Evolutionary conservation across 1,139 yeast genomes (phyloP).

Genomic region (Entelexis sorbosivorans): DNA sequence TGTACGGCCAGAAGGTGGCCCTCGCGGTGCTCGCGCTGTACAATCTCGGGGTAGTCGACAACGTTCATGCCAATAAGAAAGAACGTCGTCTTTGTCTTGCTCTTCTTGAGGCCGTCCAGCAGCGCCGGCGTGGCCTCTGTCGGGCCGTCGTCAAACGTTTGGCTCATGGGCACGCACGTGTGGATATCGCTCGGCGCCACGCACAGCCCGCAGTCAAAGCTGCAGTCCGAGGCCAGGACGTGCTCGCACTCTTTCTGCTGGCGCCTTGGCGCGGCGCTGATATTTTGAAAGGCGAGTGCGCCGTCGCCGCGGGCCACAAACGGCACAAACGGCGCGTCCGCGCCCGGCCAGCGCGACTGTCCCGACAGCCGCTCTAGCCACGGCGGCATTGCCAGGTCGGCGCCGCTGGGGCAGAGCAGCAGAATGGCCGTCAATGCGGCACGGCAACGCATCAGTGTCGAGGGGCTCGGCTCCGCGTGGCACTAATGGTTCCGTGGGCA

Average conservation of each 20-base stretch:
- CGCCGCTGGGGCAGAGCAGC: neutral
- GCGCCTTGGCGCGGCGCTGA: conserved; percentile 44
- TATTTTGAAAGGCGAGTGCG: conserved; percentile 41
- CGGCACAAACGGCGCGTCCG: conserved; percentile 77
- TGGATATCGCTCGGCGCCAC: conserved; percentile 64
- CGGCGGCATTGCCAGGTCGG: conserved; percentile 48
- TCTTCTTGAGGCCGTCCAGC: conserved; percentile 37
- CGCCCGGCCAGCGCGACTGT: conserved; percentile 52
- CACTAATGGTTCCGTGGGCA: no score
- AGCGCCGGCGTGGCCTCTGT: conserved; percentile 56
- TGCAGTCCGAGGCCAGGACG: conserved; percentile 44
- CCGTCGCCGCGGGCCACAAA: no score
- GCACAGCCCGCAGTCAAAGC: conserved; percentile 80
- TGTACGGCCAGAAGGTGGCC: conserved; percentile 84
- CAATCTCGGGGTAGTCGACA: conserved; percentile 63
- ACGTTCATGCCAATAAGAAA: conserved; percentile 78
- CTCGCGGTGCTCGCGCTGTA: conserved; percentile 41
- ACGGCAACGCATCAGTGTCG: neutral
- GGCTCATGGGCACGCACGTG: conserved; percentile 61
- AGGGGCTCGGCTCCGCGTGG: no score
- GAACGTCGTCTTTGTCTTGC: conserved; percentile 40
- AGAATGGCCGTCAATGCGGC: neutral
- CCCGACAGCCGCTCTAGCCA: conserved; percentile 76
- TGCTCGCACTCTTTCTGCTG: conserved; percentile 49
- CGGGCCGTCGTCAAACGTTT: conserved; percentile 95